Base-by-base conservation (phyloP, 2,329 filamentous ascomycete species). In the Leptographium wingfieldii region DNA sequence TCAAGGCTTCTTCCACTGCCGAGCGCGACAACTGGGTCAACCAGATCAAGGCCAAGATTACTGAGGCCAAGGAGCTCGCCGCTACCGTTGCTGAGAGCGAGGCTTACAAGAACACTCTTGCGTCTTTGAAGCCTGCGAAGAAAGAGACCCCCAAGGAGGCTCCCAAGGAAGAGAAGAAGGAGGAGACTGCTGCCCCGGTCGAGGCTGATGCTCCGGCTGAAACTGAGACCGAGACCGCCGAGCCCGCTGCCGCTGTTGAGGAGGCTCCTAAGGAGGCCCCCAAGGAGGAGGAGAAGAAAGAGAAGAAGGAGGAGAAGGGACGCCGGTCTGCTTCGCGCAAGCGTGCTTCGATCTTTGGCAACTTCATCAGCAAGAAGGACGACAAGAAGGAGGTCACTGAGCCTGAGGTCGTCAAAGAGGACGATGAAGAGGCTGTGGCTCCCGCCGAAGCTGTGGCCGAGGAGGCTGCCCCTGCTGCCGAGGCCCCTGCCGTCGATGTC, bases 21-120 rank as follows among this genome's bases (percentile, higher is more conserved):
- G 91, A 96, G 77, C 91, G 92, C 71, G 90, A 96, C 74, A 90
- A 88, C 81, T 97, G 94, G 94, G 83, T 95, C 68, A 77, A 84
- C 64, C 87, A 92, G 69, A 73, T 96, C 67, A 91, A 94, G 82
- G 76, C 82, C 69, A 90, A 92, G 80, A 82, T 88, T 58, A 81
- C 85, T 57, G 90, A 95, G 77, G 92, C 90, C 69, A 95, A 94
- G 81, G 86, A 87, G 68, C 77, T 88, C 61, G 86, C 85, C 69
- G 79, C 88, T 65, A 80, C 80, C 60, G 82, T 96, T 67, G 82
- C 83, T 65, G 84, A 86, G 74, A 86, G 85, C 68, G 91, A 96
- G 74, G 82, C 83, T 62, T 99, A 96, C 86, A 96, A 96, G 85
- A 80, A 82, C 68, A 85, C 88, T 65, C 75, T 94, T 25, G 87